These are phyloP conservation scores for Carallia pectinifolia DNA, from an alignment of 345 rosid species.

Conservation along the genomic window DNA sequence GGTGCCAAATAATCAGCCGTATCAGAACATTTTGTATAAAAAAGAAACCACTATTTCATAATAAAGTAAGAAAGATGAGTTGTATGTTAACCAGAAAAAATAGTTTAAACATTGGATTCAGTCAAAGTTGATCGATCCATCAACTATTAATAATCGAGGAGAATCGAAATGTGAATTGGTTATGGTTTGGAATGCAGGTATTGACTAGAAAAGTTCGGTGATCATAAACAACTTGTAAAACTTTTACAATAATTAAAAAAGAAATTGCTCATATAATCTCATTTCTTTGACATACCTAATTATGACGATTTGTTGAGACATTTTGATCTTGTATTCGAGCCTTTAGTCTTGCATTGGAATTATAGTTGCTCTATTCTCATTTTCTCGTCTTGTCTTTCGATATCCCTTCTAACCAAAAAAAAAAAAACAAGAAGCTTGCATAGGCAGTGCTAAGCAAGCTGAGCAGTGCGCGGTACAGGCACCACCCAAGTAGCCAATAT, in stretches of 20 bases:
- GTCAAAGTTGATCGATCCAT: not conserved
- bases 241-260: not conserved
- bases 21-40: not conserved
- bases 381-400: no score
- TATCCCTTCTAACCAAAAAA: no score
- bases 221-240: not conserved
- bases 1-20: not conserved
- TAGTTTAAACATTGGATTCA: not conserved
- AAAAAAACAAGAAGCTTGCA: no score
- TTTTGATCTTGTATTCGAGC: no score
- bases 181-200: not conserved
- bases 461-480: no score
- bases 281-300: no score
- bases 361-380: no score
- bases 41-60: not conserved
- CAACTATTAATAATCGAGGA: not conserved
- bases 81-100: not conserved
- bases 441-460: not conserved
- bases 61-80: not conserved
- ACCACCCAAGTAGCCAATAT: no score
- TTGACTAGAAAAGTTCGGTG: not conserved
- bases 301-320: no score
- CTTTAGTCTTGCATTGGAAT: no score
- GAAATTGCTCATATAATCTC: not conserved
- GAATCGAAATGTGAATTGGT: conserved; percentile 1